Evolutionary conservation across 331 rosid genomes (phyloP).

Genomic region (Arachis monticola): DNA sequence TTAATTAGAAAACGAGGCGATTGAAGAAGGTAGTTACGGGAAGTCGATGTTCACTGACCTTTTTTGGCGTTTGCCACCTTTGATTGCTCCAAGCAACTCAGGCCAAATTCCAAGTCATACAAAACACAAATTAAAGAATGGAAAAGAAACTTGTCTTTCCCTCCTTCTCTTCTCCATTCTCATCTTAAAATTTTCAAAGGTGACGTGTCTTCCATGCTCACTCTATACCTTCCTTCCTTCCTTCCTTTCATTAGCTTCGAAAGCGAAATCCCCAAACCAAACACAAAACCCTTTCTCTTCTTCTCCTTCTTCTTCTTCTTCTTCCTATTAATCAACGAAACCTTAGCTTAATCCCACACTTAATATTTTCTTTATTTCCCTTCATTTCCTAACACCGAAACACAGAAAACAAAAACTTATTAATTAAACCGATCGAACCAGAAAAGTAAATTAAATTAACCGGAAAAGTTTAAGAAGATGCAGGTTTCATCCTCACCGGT

Average conservation of each 20-base stretch:
- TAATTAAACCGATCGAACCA: no score
- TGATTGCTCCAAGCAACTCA: not conserved
- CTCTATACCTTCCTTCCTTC: conserved; percentile 53
- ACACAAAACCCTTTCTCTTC: no score
- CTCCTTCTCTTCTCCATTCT: not conserved
- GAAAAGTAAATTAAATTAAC: no score
- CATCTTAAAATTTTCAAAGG: not conserved
- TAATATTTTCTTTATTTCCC: no score
- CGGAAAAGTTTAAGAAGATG: conserved; percentile 24
- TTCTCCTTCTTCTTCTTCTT: not conserved
- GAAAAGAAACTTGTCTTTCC: conserved; percentile 27
- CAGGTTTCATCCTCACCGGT: conserved; percentile 47
- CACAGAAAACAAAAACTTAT: not conserved
- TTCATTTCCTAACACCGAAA: not conserved
- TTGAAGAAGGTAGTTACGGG: not conserved
- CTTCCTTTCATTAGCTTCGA: conserved; percentile 26
- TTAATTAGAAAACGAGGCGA: not conserved
- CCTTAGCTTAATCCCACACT: not conserved
- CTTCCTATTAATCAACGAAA: not conserved
- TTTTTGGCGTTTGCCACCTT: conserved; percentile 10
- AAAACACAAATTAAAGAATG: not conserved
- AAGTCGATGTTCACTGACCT: not conserved
- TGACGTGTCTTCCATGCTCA: conserved; percentile 54
- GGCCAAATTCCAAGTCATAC: not conserved
- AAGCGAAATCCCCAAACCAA: conserved; percentile 24